phyloP scores from a whole-genome alignment of 1,139 yeast genomes.

The Chernovozyma sophiae-reginae region DNA sequence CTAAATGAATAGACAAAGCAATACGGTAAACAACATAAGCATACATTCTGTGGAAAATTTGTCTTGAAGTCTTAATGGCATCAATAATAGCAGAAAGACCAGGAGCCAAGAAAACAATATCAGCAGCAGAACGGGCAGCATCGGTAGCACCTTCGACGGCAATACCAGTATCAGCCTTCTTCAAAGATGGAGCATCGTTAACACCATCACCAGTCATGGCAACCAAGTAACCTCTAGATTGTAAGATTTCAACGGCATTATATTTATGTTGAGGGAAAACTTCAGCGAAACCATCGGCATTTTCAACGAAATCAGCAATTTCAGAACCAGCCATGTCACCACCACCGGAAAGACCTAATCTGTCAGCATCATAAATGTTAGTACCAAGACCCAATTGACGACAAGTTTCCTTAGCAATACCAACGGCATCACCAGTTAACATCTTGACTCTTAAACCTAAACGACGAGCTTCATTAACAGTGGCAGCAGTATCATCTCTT shows the following conservation, averaged over 20 bases:
- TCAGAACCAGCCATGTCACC: conserved; percentile 97
- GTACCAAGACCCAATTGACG: conserved; percentile 97
- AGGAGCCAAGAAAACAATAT: conserved; percentile 93
- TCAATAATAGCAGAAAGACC: conserved; percentile 94
- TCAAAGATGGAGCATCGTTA: conserved; percentile 93
- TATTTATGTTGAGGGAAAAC: conserved; percentile 97
- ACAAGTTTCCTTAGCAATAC: conserved; percentile 98
- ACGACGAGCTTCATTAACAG: conserved; percentile 88
- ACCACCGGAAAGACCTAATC: conserved; percentile 94
- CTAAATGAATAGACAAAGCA: conserved; percentile 89
- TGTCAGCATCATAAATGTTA: conserved; percentile 95
- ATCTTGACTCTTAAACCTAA: conserved; percentile 95
- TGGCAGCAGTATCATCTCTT: conserved; percentile 96
- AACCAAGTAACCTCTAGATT: conserved; percentile 90
- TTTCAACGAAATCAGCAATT: conserved; percentile 92
- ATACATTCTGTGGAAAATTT: conserved; percentile 98
- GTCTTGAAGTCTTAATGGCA: conserved; percentile 91
- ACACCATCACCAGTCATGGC: conserved; percentile 99
- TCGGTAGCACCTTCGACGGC: conserved; percentile 97
- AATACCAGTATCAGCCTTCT: conserved; percentile 96
- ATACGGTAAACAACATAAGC: conserved; percentile 95
- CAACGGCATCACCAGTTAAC: conserved; percentile 99
- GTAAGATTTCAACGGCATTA: conserved; percentile 86
- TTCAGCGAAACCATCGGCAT: conserved; percentile 96
- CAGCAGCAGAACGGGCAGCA: conserved; percentile 96